phyloP scores from a whole-genome alignment of 257 asterid species.

The Salvia miltiorrhiza region DNA sequence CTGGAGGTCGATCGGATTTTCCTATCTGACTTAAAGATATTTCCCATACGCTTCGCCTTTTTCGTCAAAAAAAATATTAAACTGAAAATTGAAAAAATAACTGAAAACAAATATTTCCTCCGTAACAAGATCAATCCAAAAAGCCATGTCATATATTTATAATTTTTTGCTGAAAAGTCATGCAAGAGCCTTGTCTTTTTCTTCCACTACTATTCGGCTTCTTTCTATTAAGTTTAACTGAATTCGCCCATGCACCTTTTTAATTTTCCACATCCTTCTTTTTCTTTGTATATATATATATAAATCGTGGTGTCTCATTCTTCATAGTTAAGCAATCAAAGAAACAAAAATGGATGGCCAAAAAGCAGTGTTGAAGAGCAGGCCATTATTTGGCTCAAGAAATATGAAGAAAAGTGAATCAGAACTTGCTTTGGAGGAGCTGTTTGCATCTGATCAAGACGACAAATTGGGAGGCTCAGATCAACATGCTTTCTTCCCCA shows the following conservation, averaged over 20 bases:
- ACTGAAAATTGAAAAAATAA: too few relatives aligned
- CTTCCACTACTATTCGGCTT: too few relatives aligned
- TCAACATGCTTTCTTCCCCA: constrained; percentile 6
- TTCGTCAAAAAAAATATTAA: too few relatives aligned
- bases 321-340: constrained; percentile 26
- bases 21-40: too few relatives aligned
- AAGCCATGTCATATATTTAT: too few relatives aligned
- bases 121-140: too few relatives aligned
- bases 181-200: background rate
- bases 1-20: too few relatives aligned
- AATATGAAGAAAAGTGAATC: constrained; percentile 53
- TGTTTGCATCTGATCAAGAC: constrained; percentile 22
- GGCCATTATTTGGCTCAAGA: constrained; percentile 16
- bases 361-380: constrained; percentile 20
- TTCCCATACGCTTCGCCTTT: too few relatives aligned
- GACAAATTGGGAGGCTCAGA: background rate
- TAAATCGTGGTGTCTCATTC: constrained; percentile 20
- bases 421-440: constrained; percentile 39
- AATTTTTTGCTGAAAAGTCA: background rate
- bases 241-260: background rate
- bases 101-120: too few relatives aligned
- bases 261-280: background rate
- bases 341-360: constrained; percentile 18
- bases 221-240: too few relatives aligned
- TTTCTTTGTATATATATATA: constrained; percentile 14